Base-by-base conservation (phyloP, 2,329 filamentous ascomycete genomes). In the Aspergillus sojae region DNA sequence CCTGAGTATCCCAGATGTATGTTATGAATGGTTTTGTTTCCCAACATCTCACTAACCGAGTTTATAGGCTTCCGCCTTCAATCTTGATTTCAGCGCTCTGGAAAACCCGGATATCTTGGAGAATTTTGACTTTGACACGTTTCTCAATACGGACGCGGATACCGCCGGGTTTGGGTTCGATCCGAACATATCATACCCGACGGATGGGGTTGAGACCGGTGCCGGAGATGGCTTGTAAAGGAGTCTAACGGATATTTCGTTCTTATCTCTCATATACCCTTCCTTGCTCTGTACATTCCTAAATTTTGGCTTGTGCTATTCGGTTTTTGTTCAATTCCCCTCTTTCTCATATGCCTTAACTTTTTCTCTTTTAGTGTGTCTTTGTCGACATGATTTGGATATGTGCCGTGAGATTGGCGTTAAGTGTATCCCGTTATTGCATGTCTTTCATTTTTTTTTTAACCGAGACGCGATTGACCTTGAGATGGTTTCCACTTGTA, bases 51-150 rank as follows among this genome's bases (percentile, higher is more conserved):
- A 53, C 71, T 75, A 67, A 72, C 59, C 11, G 34, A 36, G 10
- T 23, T n/a, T 58, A 32, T 62, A 79, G 76, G 41, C 70, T 43
- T 67, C 69, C 60, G 67, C 70, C 59, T 80, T 79, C 70, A 79
- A 74, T 55, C 75, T 81, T 60, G 77, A 80, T 67, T 83, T 83
- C 70, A 78, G 76, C 68, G 71, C 78, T 58, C 71, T 84, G 64
- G 80, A 82, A 62, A 80, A 79, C 62, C 74, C 76, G 41, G 80
- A 84, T 69, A 76, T 83, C 36, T 72, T 84, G 52, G 81, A 83
- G 71, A 82, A 80, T 69, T 89, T 90, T 73, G 87, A 90, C 75
- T 90, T 90, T 73, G 88, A 89, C 72, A 86, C 84, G 19, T 90
- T 89, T 79, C 79, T 90, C 58, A 87, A 89, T 70, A 86, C 84